Evolutionary conservation across 108 stramenopile genomes (phyloP), one percentile per base, ranked within the genome.

Genomic region (Aurantiochytrium sp.): DNA sequence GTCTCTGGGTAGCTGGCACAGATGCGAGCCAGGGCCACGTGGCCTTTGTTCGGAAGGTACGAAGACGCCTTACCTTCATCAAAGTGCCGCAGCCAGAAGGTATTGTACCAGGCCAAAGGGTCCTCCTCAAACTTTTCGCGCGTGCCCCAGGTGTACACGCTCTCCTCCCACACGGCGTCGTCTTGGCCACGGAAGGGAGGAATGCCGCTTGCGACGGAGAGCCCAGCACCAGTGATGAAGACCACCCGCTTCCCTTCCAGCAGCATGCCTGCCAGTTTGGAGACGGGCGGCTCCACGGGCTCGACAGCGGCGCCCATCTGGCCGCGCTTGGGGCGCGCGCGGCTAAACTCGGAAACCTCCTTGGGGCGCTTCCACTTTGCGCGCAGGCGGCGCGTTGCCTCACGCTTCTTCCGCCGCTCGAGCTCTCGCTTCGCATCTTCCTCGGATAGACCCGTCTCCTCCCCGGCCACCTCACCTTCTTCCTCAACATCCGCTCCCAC

Each of bases 81-180:
- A 48, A 87, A 87, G 37, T 32, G 31, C 15, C 37, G 55, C 41
- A 87, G 86, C 86, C 86, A 87, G 41, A 87, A 87, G 39, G 37
- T 65, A 12, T 87, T 59, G 86, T 87, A 65, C 55, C 55, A 87
- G 4, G 41, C 55, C 21, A 87, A 15, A 27, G 86, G 86, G 55
- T 87, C 41, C 41, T 87, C 55, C 12, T 55, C 21, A 6, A 87
- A 37, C 55, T 55, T 37, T 17, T 59, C 54, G 12, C 55, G 36
- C 37, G 86, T 87, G 55, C 86, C 86, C 55, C 30, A 37, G 19
- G 55, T 15, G n/a, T 36, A 22, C 22, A 87, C 55, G 45, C n/a
- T 59, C 41, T 87, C 37, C 55, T 31, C n/a, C 86, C 86, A 87
- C 4, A 87, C 86, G 22, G 86, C 86, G 59, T 39, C 55, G n/a